Evolutionary conservation across 140 eudicot species (phyloP), one percentile per base, ranked within the genome.

Genomic region (Cichorium intybus): DNA sequence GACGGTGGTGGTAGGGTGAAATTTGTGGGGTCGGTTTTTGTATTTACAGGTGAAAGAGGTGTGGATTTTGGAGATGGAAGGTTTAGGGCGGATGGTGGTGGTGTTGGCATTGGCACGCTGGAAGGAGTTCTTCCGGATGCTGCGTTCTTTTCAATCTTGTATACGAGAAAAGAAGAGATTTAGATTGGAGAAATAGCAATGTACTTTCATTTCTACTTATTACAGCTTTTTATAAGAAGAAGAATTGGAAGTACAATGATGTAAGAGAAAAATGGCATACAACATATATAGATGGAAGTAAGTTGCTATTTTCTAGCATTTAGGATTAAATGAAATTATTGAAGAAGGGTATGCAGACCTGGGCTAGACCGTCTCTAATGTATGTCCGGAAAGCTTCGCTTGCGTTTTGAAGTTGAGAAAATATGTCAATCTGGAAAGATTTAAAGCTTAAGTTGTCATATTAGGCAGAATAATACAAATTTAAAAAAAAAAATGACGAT

Each of bases 101-200:
- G 99, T 21, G 99, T 93, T 67, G 97, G 72, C 84, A 93, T 45
- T 17, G 99, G 99, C 31, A 93, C 81, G 60, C 95, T 93, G 17
- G 99, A 79, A 50, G 94, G 97, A 26, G 99, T 93, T 82, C 95
- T 86, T 68, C 99, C 99, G 15, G 97, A 97, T 60, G 99, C 99
- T 11, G 95, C 97, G 59, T 85, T 93, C 81, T 79, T 88, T 78
- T 88, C 99, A 97, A 93, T 93, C 99, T 93, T n/a, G n/a, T n/a
- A n/a, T n/a, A n/a, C n/a, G n/a, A 95, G 16, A 24, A 5, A 35
- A 64, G 7, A 23, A 43, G 24, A 4, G 23, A 31, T 15, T 22
- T 3, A n/a, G 7, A 12, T 21, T 10, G 18, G 3, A 63, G 22
- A 43, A 45, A 24, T 9, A 31, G 35, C 35, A 31, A 31, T 31